Conservation (phyloP, 805 yeast genomes). For the Debaryomyces hansenii region DNA sequence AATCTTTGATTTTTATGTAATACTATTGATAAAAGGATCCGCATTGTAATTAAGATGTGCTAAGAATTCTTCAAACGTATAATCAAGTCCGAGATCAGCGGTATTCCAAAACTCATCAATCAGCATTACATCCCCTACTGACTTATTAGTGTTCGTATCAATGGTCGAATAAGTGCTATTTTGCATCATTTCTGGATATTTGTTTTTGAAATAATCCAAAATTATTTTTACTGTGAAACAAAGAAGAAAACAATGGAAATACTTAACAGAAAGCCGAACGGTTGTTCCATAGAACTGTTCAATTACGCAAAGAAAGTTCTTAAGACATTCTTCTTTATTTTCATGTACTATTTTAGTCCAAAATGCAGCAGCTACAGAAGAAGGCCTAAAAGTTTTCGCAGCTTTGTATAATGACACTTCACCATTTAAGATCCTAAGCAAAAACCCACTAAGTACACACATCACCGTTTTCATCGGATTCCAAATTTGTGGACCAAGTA, state of each 20-base stretch:
- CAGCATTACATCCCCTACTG: neutral
- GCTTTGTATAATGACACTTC: constrained; percentile 4
- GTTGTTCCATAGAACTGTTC: neutral
- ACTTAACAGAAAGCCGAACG: neutral
- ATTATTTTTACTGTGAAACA: neutral
- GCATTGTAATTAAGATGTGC: neutral
- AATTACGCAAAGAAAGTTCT: neutral
- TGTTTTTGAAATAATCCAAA: neutral
- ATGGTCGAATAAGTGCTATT: neutral
- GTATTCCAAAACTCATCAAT: neutral
- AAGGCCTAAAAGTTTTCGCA: constrained; percentile 1
- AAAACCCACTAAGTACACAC: neutral
- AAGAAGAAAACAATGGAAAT: neutral
- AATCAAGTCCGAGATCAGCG: neutral
- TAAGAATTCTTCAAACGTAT: neutral
- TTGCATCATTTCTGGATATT: neutral
- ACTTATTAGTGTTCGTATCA: neutral
- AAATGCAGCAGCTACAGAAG: constrained; percentile 2
- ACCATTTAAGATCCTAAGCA: constrained; percentile 4
- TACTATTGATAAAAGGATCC: neutral
- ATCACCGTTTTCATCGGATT: constrained; percentile 1
- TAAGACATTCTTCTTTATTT: too few species aligned
- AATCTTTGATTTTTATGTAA: neutral
- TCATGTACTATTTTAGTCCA: too few species aligned
- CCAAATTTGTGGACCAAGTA: constrained; percentile 6